Evolutionary conservation across 2,329 filamentous ascomycete genomes (phyloP).

Genomic region (Apiospora phragmitis): DNA sequence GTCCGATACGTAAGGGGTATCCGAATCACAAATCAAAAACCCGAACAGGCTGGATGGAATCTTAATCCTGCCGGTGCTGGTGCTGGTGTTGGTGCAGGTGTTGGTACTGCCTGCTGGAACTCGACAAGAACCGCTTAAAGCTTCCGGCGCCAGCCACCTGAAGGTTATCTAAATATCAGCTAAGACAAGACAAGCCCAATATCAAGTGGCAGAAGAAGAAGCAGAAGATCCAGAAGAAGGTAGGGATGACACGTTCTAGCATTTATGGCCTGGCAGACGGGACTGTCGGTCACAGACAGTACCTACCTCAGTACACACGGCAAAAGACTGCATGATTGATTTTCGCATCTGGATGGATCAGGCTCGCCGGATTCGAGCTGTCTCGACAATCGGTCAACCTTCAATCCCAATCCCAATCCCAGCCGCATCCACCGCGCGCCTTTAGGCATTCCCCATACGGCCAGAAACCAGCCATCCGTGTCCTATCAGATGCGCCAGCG

Average conservation of each 20-base stretch:
- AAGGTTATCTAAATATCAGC: neutral
- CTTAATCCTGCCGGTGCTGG: neutral
- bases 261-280: neutral
- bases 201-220: neutral
- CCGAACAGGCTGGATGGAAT: neutral
- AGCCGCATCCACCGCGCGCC: neutral
- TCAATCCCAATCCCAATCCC: neutral
- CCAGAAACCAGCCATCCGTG: neutral
- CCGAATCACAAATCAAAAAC: constrained; percentile 3
- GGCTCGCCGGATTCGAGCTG: neutral
- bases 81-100: neutral
- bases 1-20: constrained; percentile 4
- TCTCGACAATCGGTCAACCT: constrained; percentile 6
- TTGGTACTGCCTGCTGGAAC: neutral
- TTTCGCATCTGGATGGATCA: constrained; percentile 7
- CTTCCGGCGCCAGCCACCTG: neutral
- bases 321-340: neutral
- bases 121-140: neutral
- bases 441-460: neutral
- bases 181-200: neutral
- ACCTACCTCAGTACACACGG: neutral
- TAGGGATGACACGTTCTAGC: neutral
- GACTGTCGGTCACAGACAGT: neutral
- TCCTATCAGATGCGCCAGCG: neutral
- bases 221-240: neutral